A percentile compares a stretch with the other conserved stretches of the same genome.
These are phyloP conservation scores for Alternaria conjuncta DNA, from an alignment of 2,329 filamentous ascomycete genomes.

Conservation along the genomic window DNA sequence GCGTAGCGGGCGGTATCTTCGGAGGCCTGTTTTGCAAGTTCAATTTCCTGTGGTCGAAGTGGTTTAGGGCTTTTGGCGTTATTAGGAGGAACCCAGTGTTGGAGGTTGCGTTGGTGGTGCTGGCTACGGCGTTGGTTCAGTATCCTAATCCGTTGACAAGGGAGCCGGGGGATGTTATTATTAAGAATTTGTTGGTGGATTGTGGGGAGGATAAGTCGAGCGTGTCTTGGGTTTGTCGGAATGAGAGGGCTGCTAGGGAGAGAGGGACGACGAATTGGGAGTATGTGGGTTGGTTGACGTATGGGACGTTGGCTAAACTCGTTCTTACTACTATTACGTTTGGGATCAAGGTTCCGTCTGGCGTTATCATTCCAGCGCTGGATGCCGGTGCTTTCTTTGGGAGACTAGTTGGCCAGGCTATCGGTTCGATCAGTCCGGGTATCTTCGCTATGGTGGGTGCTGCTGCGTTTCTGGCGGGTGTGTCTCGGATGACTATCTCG, in stretches of 20 bases:
- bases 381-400: conserved; percentile 66
- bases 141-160: conserved; percentile 63
- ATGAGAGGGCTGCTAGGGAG: conserved; percentile 47
- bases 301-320: conserved; percentile 62
- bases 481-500: conserved; percentile 65
- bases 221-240: conserved; percentile 58
- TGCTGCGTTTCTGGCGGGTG: conserved; percentile 64
- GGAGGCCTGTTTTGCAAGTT: conserved; percentile 65
- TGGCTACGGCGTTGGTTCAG: conserved; percentile 61
- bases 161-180: conserved; percentile 62
- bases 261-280: conserved; percentile 29
- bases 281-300: conserved; percentile 60
- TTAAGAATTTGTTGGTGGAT: conserved; percentile 64
- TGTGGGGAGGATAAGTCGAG: conserved; percentile 50
- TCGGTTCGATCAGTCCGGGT: conserved; percentile 58
- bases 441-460: conserved; percentile 68
- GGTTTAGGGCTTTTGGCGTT: conserved; percentile 59
- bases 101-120: conserved; percentile 62
- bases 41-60: conserved; percentile 64
- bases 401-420: conserved; percentile 57
- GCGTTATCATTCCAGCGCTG: conserved; percentile 66
- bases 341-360: conserved; percentile 65
- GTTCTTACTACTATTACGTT: conserved; percentile 65
- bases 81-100: conserved; percentile 64
- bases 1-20: conserved; percentile 64